These are phyloP conservation scores for Paxillus rubicundulus DNA, from an alignment of 768 basidiomycete species.

Conservation along the genomic window DNA sequence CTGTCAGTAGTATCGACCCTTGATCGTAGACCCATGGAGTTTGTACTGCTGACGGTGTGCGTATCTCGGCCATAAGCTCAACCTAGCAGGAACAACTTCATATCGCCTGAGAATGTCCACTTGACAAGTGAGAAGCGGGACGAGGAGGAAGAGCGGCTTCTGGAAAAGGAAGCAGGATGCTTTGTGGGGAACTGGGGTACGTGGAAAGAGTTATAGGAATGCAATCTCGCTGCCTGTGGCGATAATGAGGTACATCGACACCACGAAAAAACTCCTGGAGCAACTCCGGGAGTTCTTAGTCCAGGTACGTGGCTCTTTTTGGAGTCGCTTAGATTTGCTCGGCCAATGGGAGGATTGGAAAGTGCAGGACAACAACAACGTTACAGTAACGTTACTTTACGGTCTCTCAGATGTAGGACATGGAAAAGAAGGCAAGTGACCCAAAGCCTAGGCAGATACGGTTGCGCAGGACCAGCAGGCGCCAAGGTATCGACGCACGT, in stretches of 20 bases:
- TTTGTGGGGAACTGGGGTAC: conserved; percentile 12
- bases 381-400: too few species aligned
- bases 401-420: too few species aligned
- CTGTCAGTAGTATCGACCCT: too few species aligned
- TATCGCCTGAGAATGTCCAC: conserved; percentile 51
- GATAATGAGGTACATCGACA: neutral
- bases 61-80: conserved; percentile 32
- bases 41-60: neutral
- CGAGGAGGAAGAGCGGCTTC: conserved; percentile 56
- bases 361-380: too few species aligned
- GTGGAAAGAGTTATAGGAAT: conserved; percentile 20
- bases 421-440: too few species aligned
- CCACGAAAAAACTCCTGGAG: too few species aligned
- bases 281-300: too few species aligned
- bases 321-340: too few species aligned
- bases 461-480: neutral
- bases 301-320: too few species aligned
- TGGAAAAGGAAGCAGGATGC: conserved; percentile 39
- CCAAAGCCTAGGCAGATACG: too few species aligned
- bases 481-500: conserved; percentile 4
- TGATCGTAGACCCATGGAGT: neutral
- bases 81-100: conserved; percentile 32
- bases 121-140: conserved; percentile 58
- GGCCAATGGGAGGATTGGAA: too few species aligned
- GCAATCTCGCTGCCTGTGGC: neutral